Conservation (phyloP, 768 basidiomycete genomes). For the Kockovaella imperatae region DNA sequence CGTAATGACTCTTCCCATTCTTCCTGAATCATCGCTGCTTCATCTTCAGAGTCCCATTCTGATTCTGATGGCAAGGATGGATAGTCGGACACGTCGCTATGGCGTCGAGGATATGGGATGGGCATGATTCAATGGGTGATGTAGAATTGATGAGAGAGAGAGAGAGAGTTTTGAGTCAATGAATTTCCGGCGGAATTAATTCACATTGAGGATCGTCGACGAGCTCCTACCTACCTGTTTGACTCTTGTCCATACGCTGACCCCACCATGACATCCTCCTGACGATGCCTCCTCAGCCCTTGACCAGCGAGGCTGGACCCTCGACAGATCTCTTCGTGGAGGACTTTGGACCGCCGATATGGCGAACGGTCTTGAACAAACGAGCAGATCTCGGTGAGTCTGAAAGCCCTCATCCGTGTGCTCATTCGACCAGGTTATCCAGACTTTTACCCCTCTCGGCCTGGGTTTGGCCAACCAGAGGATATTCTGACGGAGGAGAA, state of each 20-base stretch:
- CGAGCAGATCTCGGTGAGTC: constrained; percentile 34
- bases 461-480: constrained; percentile 39
- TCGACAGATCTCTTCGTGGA: constrained; percentile 28
- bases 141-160: too few relatives aligned
- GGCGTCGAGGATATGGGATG: too few relatives aligned
- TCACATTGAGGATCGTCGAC: too few relatives aligned
- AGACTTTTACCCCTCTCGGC: constrained; percentile 41
- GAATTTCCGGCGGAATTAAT: too few relatives aligned
- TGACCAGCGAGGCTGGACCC: too few relatives aligned
- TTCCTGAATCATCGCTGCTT: constrained; percentile 58
- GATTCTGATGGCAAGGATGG: constrained; percentile 36
- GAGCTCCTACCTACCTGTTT: too few relatives aligned
- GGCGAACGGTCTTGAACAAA: constrained; percentile 33
- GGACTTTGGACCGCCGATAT: constrained; percentile 35
- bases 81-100: too few relatives aligned
- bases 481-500: constrained; percentile 42
- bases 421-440: constrained; percentile 30
- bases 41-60: constrained; percentile 55
- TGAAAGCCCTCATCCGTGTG: background rate
- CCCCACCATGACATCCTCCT: too few relatives aligned
- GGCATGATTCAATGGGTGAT: too few relatives aligned
- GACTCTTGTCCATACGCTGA: too few relatives aligned
- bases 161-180: too few relatives aligned
- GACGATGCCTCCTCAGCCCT: background rate
- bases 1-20: constrained; percentile 89